Evolutionary conservation across 2,329 filamentous ascomycete species (phyloP).

Genomic region (Corynespora cassiicola): DNA sequence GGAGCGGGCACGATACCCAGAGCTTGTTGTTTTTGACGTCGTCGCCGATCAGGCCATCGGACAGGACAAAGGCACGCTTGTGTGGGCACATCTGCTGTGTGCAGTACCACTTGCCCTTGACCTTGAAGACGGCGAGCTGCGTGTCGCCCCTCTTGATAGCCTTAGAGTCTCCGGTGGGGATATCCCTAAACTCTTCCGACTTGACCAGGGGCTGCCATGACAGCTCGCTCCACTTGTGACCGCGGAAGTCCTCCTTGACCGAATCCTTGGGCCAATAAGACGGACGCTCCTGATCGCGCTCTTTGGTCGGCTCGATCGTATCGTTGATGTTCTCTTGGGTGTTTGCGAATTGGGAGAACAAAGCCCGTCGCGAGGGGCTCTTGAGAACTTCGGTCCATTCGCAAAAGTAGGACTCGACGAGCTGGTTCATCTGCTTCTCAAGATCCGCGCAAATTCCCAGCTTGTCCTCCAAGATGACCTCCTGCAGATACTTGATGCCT

Average conservation of each 20-base stretch:
- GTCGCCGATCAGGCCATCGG: conserved; percentile 82
- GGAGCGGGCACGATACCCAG: conserved; percentile 87
- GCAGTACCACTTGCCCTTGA: conserved; percentile 80
- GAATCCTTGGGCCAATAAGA: conserved; percentile 77
- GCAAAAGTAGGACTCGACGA: conserved; percentile 85
- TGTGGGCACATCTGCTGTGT: conserved; percentile 96
- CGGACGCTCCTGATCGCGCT: conserved; percentile 76
- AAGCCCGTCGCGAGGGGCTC: conserved; percentile 69
- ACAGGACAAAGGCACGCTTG: conserved; percentile 87
- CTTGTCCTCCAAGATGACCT: conserved; percentile 84
- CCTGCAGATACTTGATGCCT: conserved; percentile 80
- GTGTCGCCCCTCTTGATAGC: conserved; percentile 87
- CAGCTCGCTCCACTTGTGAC: conserved; percentile 69
- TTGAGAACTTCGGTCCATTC: conserved; percentile 88
- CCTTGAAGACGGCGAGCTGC: conserved; percentile 85
- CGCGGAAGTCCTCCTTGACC: conserved; percentile 74
- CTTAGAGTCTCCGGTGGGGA: conserved; percentile 75
- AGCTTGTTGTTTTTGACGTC: conserved; percentile 65
- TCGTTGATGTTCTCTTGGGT: conserved; percentile 71
- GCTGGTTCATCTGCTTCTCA: conserved; percentile 85
- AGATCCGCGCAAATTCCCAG: conserved; percentile 84
- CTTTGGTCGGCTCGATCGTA: conserved; percentile 72
- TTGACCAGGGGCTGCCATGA: conserved; percentile 83
- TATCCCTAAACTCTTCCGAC: conserved; percentile 71
- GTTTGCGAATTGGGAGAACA: conserved; percentile 86